Conservation (phyloP, 306 rosid genomes). For the Quercus berberidifolia region DNA sequence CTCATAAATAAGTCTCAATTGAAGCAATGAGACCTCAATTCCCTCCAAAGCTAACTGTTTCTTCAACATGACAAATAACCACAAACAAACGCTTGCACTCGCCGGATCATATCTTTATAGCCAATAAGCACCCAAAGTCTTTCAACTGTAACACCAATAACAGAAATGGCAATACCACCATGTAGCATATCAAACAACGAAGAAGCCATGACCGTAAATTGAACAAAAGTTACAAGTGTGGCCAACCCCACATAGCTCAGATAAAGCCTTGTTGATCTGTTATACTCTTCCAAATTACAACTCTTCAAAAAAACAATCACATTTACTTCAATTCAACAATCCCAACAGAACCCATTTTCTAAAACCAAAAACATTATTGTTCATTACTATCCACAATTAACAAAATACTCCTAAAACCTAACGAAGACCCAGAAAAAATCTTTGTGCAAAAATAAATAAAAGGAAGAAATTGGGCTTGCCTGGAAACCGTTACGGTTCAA, state of each 20-base stretch:
- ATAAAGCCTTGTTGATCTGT: background rate
- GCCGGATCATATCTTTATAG: background rate
- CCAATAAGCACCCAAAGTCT: background rate
- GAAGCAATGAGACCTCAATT: no score
- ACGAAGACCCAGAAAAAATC: background rate
- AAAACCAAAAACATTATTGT: background rate
- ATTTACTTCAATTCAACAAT: no score
- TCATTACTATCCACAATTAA: background rate
- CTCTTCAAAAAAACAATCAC: no score
- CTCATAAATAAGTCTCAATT: no score
- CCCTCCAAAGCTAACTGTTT: background rate
- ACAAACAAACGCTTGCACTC: background rate
- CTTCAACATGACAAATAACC: background rate
- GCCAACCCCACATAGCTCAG: background rate
- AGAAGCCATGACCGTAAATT: background rate
- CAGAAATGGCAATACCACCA: no score
- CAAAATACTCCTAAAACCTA: background rate
- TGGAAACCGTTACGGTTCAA: constrained; percentile 87
- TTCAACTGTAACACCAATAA: background rate
- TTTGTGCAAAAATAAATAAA: background rate
- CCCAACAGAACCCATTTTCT: no score
- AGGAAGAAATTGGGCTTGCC: constrained; percentile 44
- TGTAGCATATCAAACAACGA: no score
- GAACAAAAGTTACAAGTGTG: background rate
- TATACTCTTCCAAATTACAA: background rate